Evolutionary conservation across 495 filamentous ascomycete genomes (phyloP).

Genomic region (Pseudoneurospora amorphoporcata): DNA sequence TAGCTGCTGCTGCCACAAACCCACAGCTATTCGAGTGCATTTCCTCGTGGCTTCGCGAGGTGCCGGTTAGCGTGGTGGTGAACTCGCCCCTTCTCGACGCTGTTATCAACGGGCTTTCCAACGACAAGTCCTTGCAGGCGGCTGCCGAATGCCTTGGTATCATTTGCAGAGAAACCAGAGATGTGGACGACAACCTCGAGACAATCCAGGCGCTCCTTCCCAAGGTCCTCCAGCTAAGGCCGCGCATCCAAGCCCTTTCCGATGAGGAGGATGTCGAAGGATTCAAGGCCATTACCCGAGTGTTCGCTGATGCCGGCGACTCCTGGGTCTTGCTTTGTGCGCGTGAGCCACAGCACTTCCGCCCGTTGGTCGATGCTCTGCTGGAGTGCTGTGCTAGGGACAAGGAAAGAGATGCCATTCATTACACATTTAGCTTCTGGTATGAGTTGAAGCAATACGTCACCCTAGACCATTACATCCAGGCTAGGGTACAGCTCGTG

Average conservation of each 20-base stretch:
- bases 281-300: conserved; percentile 75
- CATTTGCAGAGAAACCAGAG: conserved; percentile 83
- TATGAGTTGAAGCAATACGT: conserved; percentile 97
- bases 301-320: conserved; percentile 91
- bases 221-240: conserved; percentile 63
- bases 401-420: conserved; percentile 77
- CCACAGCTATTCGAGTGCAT: conserved; percentile 90
- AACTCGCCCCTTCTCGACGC: conserved; percentile 76
- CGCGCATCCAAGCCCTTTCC: conserved; percentile 65
- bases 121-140: conserved; percentile 68
- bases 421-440: conserved; percentile 93
- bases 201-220: conserved; percentile 82
- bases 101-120: conserved; percentile 63
- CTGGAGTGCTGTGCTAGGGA: conserved; percentile 84
- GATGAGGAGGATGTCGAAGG: conserved; percentile 75
- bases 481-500: conserved; percentile 60
- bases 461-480: conserved; percentile 77
- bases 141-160: conserved; percentile 91
- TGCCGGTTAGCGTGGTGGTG: conserved; percentile 72
- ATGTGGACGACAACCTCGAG: conserved; percentile 77
- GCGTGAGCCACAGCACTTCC: conserved; percentile 68
- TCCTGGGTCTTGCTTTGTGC: conserved; percentile 88
- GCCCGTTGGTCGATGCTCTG: conserved; percentile 77
- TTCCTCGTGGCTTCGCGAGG: conserved; percentile 90
- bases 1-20: conserved; percentile 64